A percentile compares a stretch with the other conserved stretches of the same genome.
Evolutionary conservation across 169 alveolate genomes (phyloP).

Genomic region (Plasmodium chabaudi): DNA sequence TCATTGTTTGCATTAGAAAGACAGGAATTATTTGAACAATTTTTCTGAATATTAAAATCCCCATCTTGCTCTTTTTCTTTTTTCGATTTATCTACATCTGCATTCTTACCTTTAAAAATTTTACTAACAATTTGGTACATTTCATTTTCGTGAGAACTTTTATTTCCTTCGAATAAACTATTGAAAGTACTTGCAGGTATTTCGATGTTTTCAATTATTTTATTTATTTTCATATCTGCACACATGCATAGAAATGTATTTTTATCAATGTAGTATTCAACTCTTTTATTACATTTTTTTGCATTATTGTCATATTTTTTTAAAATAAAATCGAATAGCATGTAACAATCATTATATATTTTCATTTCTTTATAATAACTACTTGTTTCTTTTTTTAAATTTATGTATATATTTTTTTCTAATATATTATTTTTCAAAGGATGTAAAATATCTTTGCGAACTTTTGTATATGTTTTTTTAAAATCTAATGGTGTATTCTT

Average conservation of each 20-base stretch:
- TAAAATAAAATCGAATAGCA: constrained; percentile 63
- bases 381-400: constrained; percentile 75
- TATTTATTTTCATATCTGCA: constrained; percentile 75
- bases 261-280: constrained; percentile 73
- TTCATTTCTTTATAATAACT: constrained; percentile 70
- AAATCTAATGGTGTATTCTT: constrained; percentile 45
- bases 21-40: constrained; percentile 11
- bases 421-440: constrained; percentile 71
- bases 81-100: not conserved
- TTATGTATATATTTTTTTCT: constrained; percentile 71
- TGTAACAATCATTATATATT: constrained; percentile 68
- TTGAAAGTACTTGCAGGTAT: constrained; percentile 42
- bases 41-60: constrained; percentile 1
- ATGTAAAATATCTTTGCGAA: constrained; percentile 73
- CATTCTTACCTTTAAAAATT: constrained; percentile 27
- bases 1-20: not conserved
- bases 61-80: constrained; percentile 1
- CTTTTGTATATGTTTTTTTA: constrained; percentile 65
- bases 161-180: constrained; percentile 38
- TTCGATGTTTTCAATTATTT: constrained; percentile 59
- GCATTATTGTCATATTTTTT: constrained; percentile 69
- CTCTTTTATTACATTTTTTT: constrained; percentile 68
- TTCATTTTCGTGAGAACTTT: constrained; percentile 36
- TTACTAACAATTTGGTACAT: constrained; percentile 68
- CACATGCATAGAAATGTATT: constrained; percentile 76